These are phyloP conservation scores for Ceratocystis harringtonii DNA, from an alignment of 2,329 filamentous ascomycete genomes.

Conservation along the genomic window DNA sequence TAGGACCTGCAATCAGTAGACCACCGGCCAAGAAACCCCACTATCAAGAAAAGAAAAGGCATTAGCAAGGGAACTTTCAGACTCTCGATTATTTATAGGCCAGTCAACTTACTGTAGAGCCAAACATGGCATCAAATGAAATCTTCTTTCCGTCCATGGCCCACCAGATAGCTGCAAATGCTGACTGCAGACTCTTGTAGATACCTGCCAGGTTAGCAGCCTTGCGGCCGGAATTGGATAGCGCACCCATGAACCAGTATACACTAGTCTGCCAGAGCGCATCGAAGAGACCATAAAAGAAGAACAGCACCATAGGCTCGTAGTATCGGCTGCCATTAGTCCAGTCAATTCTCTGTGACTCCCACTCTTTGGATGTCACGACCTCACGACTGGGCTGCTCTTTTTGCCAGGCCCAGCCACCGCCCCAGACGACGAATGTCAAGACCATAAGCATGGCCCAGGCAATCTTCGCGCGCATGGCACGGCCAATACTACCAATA, in stretches of 20 bases:
- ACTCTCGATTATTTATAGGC: background rate
- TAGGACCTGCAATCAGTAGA: slow-evolving; percentile 60
- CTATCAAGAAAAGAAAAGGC: slow-evolving; percentile 31
- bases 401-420: slow-evolving; percentile 63
- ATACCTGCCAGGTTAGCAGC: slow-evolving; percentile 83
- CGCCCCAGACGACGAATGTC: slow-evolving; percentile 70
- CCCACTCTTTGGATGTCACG: slow-evolving; percentile 21
- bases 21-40: slow-evolving; percentile 66
- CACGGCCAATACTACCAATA: slow-evolving; percentile 41
- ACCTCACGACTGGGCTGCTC: slow-evolving; percentile 38
- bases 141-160: slow-evolving; percentile 48
- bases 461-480: slow-evolving; percentile 49
- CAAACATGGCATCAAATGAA: slow-evolving; percentile 59
- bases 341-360: slow-evolving; percentile 42
- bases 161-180: slow-evolving; percentile 64
- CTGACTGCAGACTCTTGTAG: slow-evolving; percentile 78
- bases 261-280: slow-evolving; percentile 79
- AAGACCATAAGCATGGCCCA: slow-evolving; percentile 48
- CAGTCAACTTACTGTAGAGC: slow-evolving; percentile 28
- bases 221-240: slow-evolving; percentile 85
- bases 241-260: slow-evolving; percentile 90
- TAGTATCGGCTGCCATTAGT: slow-evolving; percentile 45
- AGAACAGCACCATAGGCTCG: slow-evolving; percentile 75
- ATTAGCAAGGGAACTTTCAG: background rate
- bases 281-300: slow-evolving; percentile 82